Evolutionary conservation across 352 stramenopile genomes (phyloP), one percentile per base, ranked within the genome.

Genomic region (Phytophthora kernoviae): DNA sequence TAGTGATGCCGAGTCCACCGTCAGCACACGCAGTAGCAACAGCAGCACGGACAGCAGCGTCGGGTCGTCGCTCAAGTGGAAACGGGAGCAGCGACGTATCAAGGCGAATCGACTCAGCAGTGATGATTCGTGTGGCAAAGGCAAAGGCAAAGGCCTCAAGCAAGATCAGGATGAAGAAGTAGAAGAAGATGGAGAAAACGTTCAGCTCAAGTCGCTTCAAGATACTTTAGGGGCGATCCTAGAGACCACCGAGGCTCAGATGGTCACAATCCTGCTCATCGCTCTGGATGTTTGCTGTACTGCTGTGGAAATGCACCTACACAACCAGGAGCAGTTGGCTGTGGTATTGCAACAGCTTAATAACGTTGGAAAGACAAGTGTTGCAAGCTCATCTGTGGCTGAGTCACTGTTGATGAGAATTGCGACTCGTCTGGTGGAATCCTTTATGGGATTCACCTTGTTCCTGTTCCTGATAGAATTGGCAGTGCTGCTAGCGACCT

Each of bases 401-500:
- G 17, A 55, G 8, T 51, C 53, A 4, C 26, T 69, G 21, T 24
- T 53, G 14, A 21, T 57, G 18, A 50, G 40, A 11, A 44, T 84
- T 32, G 42, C 30, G 12, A 63, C 48, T 56, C 70, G 73, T 11
- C 49, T 86, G 6, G 49, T 89, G n/a, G 68, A 82, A 30, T 77
- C 81, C 10, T 70, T 90, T 18, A 72, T 73, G 7, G 73, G 81
- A 9, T 87, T 93, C 46, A 86, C 81, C 9, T 53, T 87, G 9
- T 69, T 85, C 33, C 44, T 87, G 40, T 93, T 90, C 48, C 30
- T 85, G 27, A 60, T 90, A 14, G 83, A 93, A 49, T 21, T 91
- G 20, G 32, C 36, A 0, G 58, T 88, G 34, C 49, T 90, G 14
- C 18, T 71, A 14, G 52, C 57, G 10, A 71, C 70, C 1, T 93